Evolutionary conservation across 257 asterid species (phyloP), one percentile per base, ranked within the genome.

Genomic region (Parsonsia alboflavescens): DNA sequence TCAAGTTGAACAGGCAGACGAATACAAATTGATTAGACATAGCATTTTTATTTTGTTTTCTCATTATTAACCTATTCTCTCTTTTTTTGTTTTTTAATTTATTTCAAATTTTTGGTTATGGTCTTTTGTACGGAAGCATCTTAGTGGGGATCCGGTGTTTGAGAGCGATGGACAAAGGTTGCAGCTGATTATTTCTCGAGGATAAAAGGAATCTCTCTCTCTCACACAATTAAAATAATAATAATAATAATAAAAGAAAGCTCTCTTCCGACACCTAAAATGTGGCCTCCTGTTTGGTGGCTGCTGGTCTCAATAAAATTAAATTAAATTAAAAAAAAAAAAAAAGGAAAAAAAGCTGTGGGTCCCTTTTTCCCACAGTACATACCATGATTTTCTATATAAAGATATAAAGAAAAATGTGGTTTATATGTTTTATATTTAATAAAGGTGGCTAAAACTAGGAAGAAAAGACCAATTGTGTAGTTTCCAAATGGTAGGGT

Each of bases 201-300:
- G 59, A 65, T 57, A 33, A 71, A 77, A 36, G 22, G 72, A 66
- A n/a, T 33, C 54, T 64, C 10, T 8, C 0, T 50, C 22, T 4
- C 50, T 7, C 11, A 0, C 16, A 17, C 24, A 57, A 44, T 44
- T 8, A 46, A 46, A 46, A 46, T 46, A 46, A n/a, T n/a, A n/a
- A n/a, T n/a, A n/a, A n/a, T n/a, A n/a, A n/a, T n/a, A n/a, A n/a
- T n/a, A n/a, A n/a, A n/a, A n/a, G n/a, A n/a, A 13, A n/a, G 44
- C 73, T 45, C 41, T 65, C 75, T 36, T 70, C 84, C 79, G 78
- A 80, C 84, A 76, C 82, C 65, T 26, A 78, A 81, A 78, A 66
- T 71, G 80, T 76, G 77, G 68, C 79, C 75, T 70, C 73, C 49
- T 70, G 74, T 85, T 82, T 83, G 86, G 86, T 82, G 82, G 86